Conservation (phyloP, 768 basidiomycete genomes). For the Trametes gibbosa region DNA sequence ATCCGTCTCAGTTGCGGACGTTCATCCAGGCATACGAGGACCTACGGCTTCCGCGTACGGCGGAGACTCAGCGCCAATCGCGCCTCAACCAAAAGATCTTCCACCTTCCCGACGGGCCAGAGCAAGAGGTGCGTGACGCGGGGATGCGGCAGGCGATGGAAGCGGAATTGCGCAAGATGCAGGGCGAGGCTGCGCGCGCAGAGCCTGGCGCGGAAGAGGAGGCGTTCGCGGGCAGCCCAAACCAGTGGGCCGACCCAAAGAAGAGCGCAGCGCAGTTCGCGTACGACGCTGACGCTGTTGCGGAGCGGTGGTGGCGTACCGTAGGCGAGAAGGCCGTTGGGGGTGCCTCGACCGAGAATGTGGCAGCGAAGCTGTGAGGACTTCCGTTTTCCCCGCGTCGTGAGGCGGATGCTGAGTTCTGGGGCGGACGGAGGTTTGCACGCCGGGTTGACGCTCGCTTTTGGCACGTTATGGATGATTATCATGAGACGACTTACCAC, state of each 20-base stretch:
- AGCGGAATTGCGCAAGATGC: slow-evolving; percentile 31
- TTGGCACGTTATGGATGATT: too few species aligned
- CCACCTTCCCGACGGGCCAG: slow-evolving; percentile 54
- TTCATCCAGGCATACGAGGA: slow-evolving; percentile 51
- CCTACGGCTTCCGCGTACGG: slow-evolving; percentile 49
- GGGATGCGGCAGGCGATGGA: slow-evolving; percentile 51
- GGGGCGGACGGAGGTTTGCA: too few species aligned
- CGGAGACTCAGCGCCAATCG: slow-evolving; percentile 47
- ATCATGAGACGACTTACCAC: too few species aligned
- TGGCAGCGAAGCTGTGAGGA: neutral
- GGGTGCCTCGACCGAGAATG: neutral
- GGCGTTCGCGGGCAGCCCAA: slow-evolving; percentile 39
- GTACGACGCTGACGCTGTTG: slow-evolving; percentile 53
- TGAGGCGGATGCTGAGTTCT: too few species aligned
- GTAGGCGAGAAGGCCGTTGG: slow-evolving; percentile 23
- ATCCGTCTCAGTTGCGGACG: slow-evolving; percentile 39
- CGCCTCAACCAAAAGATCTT: slow-evolving; percentile 52
- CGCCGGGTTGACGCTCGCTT: too few species aligned
- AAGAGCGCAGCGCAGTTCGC: slow-evolving; percentile 48
- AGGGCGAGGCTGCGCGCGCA: slow-evolving; percentile 14
- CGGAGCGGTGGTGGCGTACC: slow-evolving; percentile 48
- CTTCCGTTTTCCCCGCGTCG: neutral
- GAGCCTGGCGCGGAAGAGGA: neutral
- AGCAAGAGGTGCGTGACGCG: slow-evolving; percentile 48
- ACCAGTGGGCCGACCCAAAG: slow-evolving; percentile 56